Conservation (phyloP, 179 eudicot species). For the Monotropa hypopitys region DNA sequence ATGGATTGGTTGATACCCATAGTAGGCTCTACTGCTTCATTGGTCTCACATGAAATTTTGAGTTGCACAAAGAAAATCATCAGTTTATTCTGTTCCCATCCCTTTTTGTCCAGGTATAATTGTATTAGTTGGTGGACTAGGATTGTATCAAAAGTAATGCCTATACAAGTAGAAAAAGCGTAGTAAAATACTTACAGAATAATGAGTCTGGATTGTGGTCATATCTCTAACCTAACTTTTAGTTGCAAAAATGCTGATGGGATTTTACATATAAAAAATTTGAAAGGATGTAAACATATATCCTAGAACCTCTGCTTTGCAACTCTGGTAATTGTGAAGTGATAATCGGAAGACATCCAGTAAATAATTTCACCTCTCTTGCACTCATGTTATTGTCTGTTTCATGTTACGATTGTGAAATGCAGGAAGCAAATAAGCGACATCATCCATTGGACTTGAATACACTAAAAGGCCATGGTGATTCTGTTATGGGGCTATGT, state of each 20-base stretch:
- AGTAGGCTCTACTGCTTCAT: not conserved
- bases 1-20: not conserved
- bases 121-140: not conserved
- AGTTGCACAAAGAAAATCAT: not conserved
- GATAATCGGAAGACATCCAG: not conserved
- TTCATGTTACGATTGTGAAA: not conserved
- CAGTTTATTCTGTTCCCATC: not conserved
- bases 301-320: not conserved
- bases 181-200: not conserved
- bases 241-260: not conserved
- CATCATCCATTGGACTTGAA: constrained; percentile 94
- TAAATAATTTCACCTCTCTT: not conserved
- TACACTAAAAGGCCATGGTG: constrained; percentile 92
- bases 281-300: not conserved
- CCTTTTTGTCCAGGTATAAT: too few relatives aligned
- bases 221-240: not conserved
- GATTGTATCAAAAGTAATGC: not conserved
- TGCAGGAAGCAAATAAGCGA: constrained; percentile 73
- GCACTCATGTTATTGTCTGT: not conserved
- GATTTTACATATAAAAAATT: not conserved
- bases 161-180: not conserved
- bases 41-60: constrained; percentile 1
- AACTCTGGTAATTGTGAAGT: not conserved
- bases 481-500: constrained; percentile 59
- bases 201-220: not conserved